Base-by-base conservation (phyloP, 495 filamentous ascomycete species). In the Penicillium atrosanguineum region DNA sequence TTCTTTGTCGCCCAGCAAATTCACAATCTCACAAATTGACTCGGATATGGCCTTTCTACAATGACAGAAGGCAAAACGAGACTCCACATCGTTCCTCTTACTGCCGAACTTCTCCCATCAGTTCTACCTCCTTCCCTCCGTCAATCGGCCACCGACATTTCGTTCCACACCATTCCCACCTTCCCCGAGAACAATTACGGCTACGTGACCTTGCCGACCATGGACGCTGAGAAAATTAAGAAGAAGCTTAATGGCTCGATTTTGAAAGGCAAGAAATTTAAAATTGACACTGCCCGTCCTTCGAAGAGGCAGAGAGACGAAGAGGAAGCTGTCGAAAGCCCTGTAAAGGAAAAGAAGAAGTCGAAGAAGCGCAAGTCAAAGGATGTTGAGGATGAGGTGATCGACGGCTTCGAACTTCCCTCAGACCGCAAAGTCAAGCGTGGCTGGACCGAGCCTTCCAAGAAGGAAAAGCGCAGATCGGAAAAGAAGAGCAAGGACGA, bases 241-340 rank as follows among this genome's bases (percentile, higher is more conserved):
- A 92, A 90, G 77, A 97, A 95, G 65, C 79, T 97, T n/a, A 88
- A 96, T 74, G 93, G 92, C 8, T 81, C 87, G 6, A 86, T 91
- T 14, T 72, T 97, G 21, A 95, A 86, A 52, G 94, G 94, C 29
- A 77, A 80, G 39, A 97, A 96, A 67, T 82, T 97, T 53, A 82
- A 83, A 42, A 81, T 98, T 31, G 89, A 96, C 57, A 79, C 83
- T 16, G 93, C 94, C 16, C 82, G 80, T 15, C 84, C 88, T 1
- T 71, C 79, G 44, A 84, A 79, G 67, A 62, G 59, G 63, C 71
- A 64, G 43, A 55, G 70, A 45, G 65, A 64, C 53, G 73, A 75
- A 25, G 76, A 70, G 14, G 47, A 59, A 16, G 45, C 47, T 3
- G 20, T 43, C 4, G 55, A 55, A 21, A 16, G 40, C n/a, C 53